Evolutionary conservation across 2,329 filamentous ascomycete species (phyloP).

Genomic region (Fusarium continuum): DNA sequence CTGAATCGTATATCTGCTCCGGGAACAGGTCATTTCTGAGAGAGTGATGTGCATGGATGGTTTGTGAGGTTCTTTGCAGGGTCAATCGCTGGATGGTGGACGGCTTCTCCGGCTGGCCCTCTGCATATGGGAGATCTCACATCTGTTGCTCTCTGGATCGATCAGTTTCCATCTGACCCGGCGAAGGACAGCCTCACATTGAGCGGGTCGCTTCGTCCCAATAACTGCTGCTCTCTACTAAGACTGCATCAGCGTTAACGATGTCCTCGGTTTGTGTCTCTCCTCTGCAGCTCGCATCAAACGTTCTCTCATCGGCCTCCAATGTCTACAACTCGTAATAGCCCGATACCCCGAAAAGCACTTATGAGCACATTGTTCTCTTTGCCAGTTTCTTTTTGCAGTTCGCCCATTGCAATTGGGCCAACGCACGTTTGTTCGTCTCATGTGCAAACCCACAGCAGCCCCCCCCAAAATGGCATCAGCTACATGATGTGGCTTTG

Average conservation of each 20-base stretch:
- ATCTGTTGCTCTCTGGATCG: not conserved
- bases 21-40: conserved; percentile 4
- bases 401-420: conserved; percentile 6
- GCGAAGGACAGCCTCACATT: not conserved
- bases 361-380: no score
- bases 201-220: not conserved
- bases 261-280: conserved; percentile 1
- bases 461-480: not conserved
- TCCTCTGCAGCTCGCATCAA: not conserved
- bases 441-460: not conserved
- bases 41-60: not conserved
- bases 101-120: not conserved
- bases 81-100: not conserved
- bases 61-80: not conserved
- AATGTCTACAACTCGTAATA: no score
- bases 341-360: no score
- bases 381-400: not conserved
- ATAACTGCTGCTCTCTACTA: not conserved
- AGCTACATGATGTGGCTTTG: conserved; percentile 11
- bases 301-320: not conserved
- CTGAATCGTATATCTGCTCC: not conserved
- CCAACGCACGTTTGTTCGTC: conserved; percentile 1
- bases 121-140: not conserved
- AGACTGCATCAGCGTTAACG: not conserved
- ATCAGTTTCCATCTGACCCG: not conserved